Conservation (phyloP, 208 protist genomes). For the Crithidia brevicula region DNA sequence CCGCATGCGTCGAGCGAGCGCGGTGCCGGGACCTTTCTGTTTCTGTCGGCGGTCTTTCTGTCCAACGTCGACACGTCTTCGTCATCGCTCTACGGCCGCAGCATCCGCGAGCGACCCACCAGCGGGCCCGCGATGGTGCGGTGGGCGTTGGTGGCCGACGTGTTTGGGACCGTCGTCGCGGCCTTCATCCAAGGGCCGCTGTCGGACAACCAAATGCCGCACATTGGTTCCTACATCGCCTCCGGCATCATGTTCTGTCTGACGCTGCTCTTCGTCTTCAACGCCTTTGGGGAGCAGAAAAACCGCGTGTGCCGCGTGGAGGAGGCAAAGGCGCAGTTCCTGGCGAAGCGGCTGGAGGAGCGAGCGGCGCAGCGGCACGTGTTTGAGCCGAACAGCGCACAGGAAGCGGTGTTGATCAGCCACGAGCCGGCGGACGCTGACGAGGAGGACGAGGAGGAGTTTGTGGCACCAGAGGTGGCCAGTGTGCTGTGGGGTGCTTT, state of each 20-base stretch:
- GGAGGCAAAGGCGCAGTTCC: conserved; percentile 31
- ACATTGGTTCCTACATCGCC: conserved; percentile 46
- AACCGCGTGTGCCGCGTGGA: conserved; percentile 45
- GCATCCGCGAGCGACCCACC: conserved; percentile 43
- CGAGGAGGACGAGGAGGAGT: conserved; percentile 4
- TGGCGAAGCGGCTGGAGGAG: conserved; percentile 18
- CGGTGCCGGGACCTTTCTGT: conserved; percentile 41
- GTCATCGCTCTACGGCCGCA: conserved; percentile 60
- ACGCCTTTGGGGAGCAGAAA: conserved; percentile 53
- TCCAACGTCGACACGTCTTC: conserved; percentile 66
- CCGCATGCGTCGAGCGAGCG: conserved; percentile 31
- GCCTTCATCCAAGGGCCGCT: conserved; percentile 53
- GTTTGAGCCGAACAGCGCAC: background rate
- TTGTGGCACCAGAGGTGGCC: conserved; percentile 25
- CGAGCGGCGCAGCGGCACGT: background rate
- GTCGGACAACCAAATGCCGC: conserved; percentile 35
- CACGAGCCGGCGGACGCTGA: background rate
- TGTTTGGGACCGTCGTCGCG: conserved; percentile 46
- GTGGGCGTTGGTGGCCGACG: conserved; percentile 59
- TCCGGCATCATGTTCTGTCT: conserved; percentile 43
- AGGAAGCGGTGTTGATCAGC: background rate
- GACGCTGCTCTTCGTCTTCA: conserved; percentile 48
- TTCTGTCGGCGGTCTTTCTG: conserved; percentile 46
- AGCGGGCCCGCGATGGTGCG: conserved; percentile 49
- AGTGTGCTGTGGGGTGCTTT: conserved; percentile 19